Base-by-base conservation (phyloP, 495 filamentous ascomycete genomes). In the Penicillium tannophilum region DNA sequence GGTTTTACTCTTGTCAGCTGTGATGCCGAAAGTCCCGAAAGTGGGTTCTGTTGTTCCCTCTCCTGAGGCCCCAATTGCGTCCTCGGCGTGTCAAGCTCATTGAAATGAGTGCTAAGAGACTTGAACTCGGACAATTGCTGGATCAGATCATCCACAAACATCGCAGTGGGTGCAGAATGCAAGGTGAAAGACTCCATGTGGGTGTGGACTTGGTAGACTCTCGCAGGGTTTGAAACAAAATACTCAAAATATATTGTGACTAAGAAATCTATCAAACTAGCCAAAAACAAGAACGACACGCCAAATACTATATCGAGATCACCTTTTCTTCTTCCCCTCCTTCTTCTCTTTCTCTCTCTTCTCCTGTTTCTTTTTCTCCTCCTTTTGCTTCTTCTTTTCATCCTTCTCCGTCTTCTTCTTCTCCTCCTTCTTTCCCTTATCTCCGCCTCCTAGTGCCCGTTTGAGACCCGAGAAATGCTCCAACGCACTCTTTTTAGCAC, bases 91-190 rank as follows among this genome's bases (percentile, higher is more conserved):
- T 49, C 39, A 44, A 26, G 30, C 55, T 47, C 14, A 45, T 62
- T 17, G 47, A 23, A 42, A 33, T 50, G 12, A 35, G 14, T 48
- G 23, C 7, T 23, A 35, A 19, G 43, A 5, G 50, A 10, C 26
- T 65, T 19, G 36, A 54, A 59, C 6, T 56, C 28, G 10, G 70
- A 45, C 36, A 76, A 50, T 31, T 72, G 54, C 8, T 49, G 55
- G 20, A 76, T 66, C 7, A 77, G 52, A 31, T 49, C 54, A 31
- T 78, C 68, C 12, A 78, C 44, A 48, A 78, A 76, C 26, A 42
- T 43, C 31, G 24, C 51, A 17, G 16, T 52, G 33, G 35, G 28
- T 47, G 39, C 28, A 17, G 45, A 2, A 5, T 49, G 41, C 17
- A 3, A 14, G 42, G 8, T 44, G 4, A 4, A 24, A 4, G 43